phyloP scores from a whole-genome alignment of 75 land plant genomes.

The Chamaecyparis obtusa region DNA sequence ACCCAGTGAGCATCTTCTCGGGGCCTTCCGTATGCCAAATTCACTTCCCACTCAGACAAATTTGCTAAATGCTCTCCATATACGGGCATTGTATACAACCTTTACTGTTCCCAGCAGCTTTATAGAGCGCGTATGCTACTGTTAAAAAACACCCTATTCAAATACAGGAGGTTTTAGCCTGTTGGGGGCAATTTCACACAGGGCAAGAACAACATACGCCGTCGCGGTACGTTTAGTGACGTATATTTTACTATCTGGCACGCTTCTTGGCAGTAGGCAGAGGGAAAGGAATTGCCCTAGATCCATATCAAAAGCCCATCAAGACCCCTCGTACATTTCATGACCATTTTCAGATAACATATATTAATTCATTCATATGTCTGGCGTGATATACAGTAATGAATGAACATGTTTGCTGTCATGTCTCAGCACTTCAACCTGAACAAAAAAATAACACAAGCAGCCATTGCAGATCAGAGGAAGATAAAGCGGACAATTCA shows the following conservation, averaged over 20 bases:
- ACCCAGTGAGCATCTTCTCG: background rate
- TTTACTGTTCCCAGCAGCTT: background rate
- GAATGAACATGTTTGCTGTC: slow-evolving; percentile 4
- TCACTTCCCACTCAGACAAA: background rate
- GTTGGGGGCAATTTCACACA: background rate
- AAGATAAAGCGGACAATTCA: background rate
- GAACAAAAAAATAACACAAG: background rate
- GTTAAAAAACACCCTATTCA: background rate
- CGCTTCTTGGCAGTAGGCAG: background rate
- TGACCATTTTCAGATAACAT: background rate
- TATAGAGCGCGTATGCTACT: background rate
- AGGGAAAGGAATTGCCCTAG: background rate
- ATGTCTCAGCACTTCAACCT: background rate
- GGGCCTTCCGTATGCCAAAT: background rate
- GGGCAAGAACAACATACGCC: background rate
- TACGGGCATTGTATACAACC: background rate
- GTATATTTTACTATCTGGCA: background rate
- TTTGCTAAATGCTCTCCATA: background rate
- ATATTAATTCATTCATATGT: background rate
- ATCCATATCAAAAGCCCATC: slow-evolving; percentile 8
- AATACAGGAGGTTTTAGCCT: background rate
- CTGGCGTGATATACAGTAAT: slow-evolving; percentile 7
- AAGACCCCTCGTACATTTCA: slow-evolving; percentile 3
- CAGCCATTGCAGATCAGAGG: slow-evolving; percentile 1
- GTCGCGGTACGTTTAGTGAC: background rate